Percentiles rank a stretch among this genome's conserved stretches.
Evolutionary conservation across 257 asterid genomes (phyloP).

Genomic region (Solanum bulbocastanum): DNA sequence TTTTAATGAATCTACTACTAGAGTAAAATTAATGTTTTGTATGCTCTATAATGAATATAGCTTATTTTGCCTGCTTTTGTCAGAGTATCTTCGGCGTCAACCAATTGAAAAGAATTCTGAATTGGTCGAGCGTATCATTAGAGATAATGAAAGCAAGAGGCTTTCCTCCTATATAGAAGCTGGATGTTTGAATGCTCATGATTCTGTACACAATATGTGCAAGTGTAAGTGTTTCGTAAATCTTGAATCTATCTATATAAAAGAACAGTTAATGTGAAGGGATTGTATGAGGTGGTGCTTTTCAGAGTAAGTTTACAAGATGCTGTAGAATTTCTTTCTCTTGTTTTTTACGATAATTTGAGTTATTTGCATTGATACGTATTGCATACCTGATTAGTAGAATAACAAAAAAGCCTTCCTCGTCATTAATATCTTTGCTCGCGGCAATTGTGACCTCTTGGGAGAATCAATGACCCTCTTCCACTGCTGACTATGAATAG

Average conservation of each 20-base stretch:
- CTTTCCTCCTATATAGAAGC: constrained; percentile 51
- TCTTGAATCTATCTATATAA: not conserved
- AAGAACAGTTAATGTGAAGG: not conserved
- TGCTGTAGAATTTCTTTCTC: not conserved
- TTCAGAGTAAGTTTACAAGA: not conserved
- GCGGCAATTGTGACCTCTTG: no score
- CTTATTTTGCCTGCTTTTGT: not conserved
- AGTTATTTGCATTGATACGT: not conserved
- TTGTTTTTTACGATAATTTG: not conserved
- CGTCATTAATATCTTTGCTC: no score
- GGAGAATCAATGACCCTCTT: no score
- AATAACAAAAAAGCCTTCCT: no score
- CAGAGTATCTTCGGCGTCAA: constrained; percentile 46
- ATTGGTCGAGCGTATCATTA: constrained; percentile 35
- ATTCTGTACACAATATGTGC: constrained; percentile 33
- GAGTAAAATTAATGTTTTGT: not conserved
- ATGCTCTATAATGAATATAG: not conserved
- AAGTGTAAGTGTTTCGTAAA: constrained; percentile 46
- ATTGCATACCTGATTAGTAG: not conserved
- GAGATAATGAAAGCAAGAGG: constrained; percentile 49
- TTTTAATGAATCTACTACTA: not conserved
- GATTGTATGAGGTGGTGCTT: not conserved
- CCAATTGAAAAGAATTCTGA: constrained; percentile 32
- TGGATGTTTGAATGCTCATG: constrained; percentile 43
- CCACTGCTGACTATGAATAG: no score